Evolutionary conservation across 1,139 yeast genomes (phyloP).

Genomic region (Geotrichum restrictum): DNA sequence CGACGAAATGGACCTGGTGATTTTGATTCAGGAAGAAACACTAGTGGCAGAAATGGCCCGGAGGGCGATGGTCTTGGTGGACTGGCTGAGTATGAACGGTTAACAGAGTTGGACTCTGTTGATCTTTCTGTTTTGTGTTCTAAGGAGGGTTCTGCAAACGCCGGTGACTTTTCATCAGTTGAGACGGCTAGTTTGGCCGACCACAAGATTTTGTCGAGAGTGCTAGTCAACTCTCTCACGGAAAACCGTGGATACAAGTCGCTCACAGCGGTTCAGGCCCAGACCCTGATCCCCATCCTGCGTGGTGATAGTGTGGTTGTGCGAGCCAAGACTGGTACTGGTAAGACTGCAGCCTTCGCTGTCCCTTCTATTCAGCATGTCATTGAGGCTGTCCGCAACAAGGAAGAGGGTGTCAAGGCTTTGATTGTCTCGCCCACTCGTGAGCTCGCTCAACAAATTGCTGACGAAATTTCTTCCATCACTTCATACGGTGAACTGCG

Average conservation of each 20-base stretch:
- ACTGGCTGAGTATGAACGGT: constrained; percentile 32
- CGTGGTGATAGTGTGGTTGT: constrained; percentile 62
- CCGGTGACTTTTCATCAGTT: constrained; percentile 33
- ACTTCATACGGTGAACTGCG: constrained; percentile 39
- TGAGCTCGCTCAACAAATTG: constrained; percentile 84
- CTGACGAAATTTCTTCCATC: constrained; percentile 52
- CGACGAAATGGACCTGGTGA: constrained; percentile 18
- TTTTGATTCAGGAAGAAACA: constrained; percentile 24
- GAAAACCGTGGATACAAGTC: constrained; percentile 39
- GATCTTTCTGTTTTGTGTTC: constrained; percentile 16
- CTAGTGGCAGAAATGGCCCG: constrained; percentile 23
- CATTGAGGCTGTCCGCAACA: constrained; percentile 34
- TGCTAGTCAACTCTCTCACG: constrained; percentile 37
- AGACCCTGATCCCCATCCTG: constrained; percentile 64
- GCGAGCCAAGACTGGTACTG: constrained; percentile 93
- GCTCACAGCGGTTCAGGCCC: constrained; percentile 76
- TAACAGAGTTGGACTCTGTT: constrained; percentile 26
- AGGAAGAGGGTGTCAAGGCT: constrained; percentile 42
- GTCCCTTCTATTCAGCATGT: constrained; percentile 69
- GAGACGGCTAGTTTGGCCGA: constrained; percentile 33
- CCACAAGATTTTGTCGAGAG: constrained; percentile 33
- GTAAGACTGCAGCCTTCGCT: constrained; percentile 86
- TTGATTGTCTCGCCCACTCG: constrained; percentile 86
- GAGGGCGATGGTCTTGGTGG: constrained; percentile 38
- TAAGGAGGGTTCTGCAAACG: constrained; percentile 15